phyloP scores from a whole-genome alignment of 352 stramenopile genomes.

The Pseudoperonospora humuli region DNA sequence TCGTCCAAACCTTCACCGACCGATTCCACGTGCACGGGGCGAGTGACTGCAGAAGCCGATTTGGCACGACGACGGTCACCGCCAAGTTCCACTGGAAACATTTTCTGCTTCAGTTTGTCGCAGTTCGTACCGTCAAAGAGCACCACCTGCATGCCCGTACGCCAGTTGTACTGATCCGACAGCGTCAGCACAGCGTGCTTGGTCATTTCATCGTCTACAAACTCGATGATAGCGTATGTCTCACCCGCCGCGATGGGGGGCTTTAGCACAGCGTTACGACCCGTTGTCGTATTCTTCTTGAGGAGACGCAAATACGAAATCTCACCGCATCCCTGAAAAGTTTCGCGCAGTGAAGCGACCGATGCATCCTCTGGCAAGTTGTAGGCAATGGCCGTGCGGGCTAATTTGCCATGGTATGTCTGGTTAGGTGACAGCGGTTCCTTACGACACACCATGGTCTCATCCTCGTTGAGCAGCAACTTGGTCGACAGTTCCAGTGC shows the following conservation, averaged over 20 bases:
- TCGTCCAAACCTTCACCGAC: slow-evolving; percentile 79
- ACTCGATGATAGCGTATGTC: slow-evolving; percentile 87
- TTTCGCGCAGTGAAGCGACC: slow-evolving; percentile 77
- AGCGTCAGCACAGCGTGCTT: slow-evolving; percentile 84
- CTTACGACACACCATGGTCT: slow-evolving; percentile 81
- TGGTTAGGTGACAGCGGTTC: slow-evolving; percentile 70
- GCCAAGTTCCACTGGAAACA: slow-evolving; percentile 76
- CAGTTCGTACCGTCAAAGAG: slow-evolving; percentile 85
- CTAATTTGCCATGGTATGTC: slow-evolving; percentile 81
- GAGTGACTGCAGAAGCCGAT: slow-evolving; percentile 62
- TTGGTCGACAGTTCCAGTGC: slow-evolving; percentile 80
- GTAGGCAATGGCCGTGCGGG: slow-evolving; percentile 81
- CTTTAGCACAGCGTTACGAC: slow-evolving; percentile 82
- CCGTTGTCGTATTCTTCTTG: slow-evolving; percentile 85
- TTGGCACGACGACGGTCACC: slow-evolving; percentile 71
- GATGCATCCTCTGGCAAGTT: slow-evolving; percentile 81
- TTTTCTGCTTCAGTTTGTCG: slow-evolving; percentile 86
- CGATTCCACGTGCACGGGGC: slow-evolving; percentile 70
- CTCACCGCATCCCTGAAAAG: slow-evolving; percentile 75
- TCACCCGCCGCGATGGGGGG: slow-evolving; percentile 79
- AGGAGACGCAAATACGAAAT: slow-evolving; percentile 81
- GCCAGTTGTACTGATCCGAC: slow-evolving; percentile 85
- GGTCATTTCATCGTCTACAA: slow-evolving; percentile 83
- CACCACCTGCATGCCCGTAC: slow-evolving; percentile 81
- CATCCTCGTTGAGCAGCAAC: slow-evolving; percentile 74